Conservation (phyloP, 441 rosid species). For the Isatis lusitanica region DNA sequence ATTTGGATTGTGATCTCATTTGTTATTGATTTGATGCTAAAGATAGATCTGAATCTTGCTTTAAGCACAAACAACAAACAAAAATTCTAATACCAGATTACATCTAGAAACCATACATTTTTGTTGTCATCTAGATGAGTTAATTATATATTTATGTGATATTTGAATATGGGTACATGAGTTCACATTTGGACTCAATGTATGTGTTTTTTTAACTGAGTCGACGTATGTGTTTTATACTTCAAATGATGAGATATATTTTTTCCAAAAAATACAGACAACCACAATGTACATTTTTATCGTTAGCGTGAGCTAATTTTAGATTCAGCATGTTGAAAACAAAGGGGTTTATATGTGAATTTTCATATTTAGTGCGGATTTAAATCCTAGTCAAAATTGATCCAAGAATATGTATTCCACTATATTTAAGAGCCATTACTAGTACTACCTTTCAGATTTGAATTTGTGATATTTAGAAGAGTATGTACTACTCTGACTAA, state of each 20-base stretch:
- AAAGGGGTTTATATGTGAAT: neutral
- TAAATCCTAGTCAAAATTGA: neutral
- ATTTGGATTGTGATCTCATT: slow-evolving; percentile 30
- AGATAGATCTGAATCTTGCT: slow-evolving; percentile 32
- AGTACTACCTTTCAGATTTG: neutral
- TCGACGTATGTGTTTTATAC: neutral
- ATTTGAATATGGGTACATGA: neutral
- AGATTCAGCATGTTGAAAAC: neutral
- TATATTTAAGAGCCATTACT: neutral
- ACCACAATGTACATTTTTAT: neutral
- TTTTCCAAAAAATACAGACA: neutral
- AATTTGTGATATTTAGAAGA: neutral
- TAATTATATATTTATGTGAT: neutral
- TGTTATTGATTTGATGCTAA: slow-evolving; percentile 28
- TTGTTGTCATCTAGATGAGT: neutral
- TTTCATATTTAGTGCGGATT: neutral
- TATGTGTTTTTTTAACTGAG: neutral
- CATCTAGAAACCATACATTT: neutral
- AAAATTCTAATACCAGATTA: neutral
- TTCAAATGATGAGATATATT: neutral
- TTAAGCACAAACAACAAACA: slow-evolving; percentile 15
- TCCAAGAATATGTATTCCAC: neutral
- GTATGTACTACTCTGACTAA: neutral
- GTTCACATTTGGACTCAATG: neutral
- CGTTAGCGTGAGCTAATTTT: neutral